Evolutionary conservation across 441 rosid genomes (phyloP), one percentile per base, ranked within the genome.

Genomic region (Aleurites moluccanus): DNA sequence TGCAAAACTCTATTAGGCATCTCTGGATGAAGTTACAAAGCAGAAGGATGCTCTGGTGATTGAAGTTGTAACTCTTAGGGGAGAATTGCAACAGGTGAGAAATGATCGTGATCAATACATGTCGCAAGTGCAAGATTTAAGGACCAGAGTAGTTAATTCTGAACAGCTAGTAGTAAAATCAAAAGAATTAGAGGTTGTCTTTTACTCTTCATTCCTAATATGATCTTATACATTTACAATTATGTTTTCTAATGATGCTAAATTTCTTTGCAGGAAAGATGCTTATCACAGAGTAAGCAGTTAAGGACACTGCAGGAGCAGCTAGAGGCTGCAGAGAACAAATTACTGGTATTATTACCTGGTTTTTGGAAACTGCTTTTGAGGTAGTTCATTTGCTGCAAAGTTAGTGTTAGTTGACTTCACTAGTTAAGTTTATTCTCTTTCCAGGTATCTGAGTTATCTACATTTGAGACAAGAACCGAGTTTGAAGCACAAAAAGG

Each of bases 161-260:
- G 83, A 88, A 80, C 96, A 92, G 82, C 78, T 91, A 82, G 83
- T 87, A 6, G 80, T 74, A 53, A 90, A 86, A 78, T 85, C 92
- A 68, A 89, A 86, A 67, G 88, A 93, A 15, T 79, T 96, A 72
- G 96, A 96, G 99, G 99, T 96, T 78, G 77, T 87, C 70, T 76
- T 59, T 28, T 15, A 40, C 49, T 8, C 50, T 45, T 21, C 44
- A 49, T 70, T 21, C 45, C 59, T 23, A 6, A 20, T 15, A 42
- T 40, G 14, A 11, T 64, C 42, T 33, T 15, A 56, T 62, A 20
- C 57, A n/a, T 61, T 49, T 44, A 38, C 66, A 53, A 50, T 49
- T 74, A 45, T 21, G 72, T 60, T 55, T 44, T 74, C 73, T 78
- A 10, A 73, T 40, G 38, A 53, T 78, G 64, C 74, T 62, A 35